Evolutionary conservation across 331 rosid species (phyloP).

Genomic region (Malus hybrid): DNA sequence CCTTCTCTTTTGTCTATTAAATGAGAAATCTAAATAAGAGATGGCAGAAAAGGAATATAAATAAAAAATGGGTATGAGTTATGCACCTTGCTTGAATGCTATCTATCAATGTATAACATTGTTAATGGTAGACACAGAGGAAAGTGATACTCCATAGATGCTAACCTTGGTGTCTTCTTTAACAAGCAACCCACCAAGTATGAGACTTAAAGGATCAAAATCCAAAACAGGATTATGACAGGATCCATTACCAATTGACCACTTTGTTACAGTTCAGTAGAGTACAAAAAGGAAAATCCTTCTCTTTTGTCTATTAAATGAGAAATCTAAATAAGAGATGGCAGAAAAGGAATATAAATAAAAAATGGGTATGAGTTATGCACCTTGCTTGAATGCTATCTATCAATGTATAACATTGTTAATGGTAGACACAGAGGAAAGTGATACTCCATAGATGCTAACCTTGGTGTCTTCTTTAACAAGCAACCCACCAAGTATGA

Average conservation of each 20-base stretch:
- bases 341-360: neutral
- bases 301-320: neutral
- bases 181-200: conserved; percentile 40
- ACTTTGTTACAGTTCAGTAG: neutral
- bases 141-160: conserved; percentile 1
- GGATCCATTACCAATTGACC: neutral
- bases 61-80: neutral
- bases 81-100: neutral
- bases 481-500: conserved; percentile 42
- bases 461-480: conserved; percentile 51
- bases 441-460: conserved; percentile 2
- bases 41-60: neutral
- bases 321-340: neutral
- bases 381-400: neutral
- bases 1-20: neutral
- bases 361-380: neutral
- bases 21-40: neutral
- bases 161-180: conserved; percentile 50
- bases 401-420: neutral
- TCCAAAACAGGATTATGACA: neutral
- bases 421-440: neutral
- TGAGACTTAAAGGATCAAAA: conserved; percentile 46
- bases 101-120: neutral
- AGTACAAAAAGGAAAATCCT: neutral
- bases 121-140: neutral